A percentile compares a stretch with the other conserved stretches of the same genome.
Conservation (phyloP, 1,284 basidiomycete species). For the Mycosarcoma maydis region DNA sequence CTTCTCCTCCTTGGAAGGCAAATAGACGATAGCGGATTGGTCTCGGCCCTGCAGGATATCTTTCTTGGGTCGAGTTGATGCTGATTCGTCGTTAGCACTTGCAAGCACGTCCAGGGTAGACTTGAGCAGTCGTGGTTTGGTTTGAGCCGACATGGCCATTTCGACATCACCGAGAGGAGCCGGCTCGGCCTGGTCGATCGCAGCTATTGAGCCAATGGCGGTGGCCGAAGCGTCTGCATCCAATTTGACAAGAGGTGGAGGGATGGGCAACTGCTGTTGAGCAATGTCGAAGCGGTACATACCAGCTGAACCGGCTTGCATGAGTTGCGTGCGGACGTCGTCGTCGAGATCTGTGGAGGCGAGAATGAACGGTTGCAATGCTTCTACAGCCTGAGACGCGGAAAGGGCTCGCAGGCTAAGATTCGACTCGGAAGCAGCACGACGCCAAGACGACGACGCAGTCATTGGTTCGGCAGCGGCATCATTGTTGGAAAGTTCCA, state of each 20-base stretch:
- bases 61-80: conserved; percentile 6
- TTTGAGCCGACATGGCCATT: conserved; percentile 21
- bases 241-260: conserved; percentile 9
- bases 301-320: conserved; percentile 14
- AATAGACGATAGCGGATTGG: conserved; percentile 32
- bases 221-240: neutral
- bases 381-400: conserved; percentile 3
- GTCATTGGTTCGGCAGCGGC: neutral
- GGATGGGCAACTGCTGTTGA: conserved; percentile 22
- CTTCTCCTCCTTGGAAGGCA: conserved; percentile 35
- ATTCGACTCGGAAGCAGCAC: conserved; percentile 9
- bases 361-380: conserved; percentile 20
- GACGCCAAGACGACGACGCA: neutral
- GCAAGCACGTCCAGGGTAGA: conserved; percentile 16
- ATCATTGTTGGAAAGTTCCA: neutral
- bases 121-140: conserved; percentile 32
- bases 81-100: neutral
- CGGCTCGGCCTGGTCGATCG: conserved; percentile 15
- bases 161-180: conserved; percentile 10
- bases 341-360: conserved; percentile 3
- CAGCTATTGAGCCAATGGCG: conserved; percentile 2
- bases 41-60: conserved; percentile 23
- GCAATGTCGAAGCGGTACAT: conserved; percentile 35
- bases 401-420: conserved; percentile 31
- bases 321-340: conserved; percentile 1